Evolutionary conservation across 2,329 filamentous ascomycete genomes (phyloP), one percentile per base, ranked within the genome.

Genomic region (Zymoseptoria crescenta): DNA sequence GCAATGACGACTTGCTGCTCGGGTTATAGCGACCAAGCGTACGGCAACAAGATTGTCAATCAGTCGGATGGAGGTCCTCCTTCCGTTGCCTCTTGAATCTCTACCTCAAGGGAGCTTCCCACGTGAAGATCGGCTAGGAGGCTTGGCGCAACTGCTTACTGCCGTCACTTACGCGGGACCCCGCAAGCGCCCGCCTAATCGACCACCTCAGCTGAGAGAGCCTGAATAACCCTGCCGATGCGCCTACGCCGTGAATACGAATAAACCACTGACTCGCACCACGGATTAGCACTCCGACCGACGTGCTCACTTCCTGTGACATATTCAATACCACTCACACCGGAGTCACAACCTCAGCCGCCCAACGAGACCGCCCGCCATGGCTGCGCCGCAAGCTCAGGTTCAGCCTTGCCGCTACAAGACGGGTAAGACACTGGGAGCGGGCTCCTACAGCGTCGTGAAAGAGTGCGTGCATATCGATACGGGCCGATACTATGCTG

Each of bases 381-480:
- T 67, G 63, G 65, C 63, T 55, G 65, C 65, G 57, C 63, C 64
- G 56, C 68, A 70, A 64, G 66, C 72, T 24, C 87, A 91, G 74
- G 85, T 97, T 64, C 92, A 97, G 77, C 92, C 94, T 69, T 99
- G 93, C 75, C 86, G 92, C 67, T 99, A 99, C 82, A 99, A 97
- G 80, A 96, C 96, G 6, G 94, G 94, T 64, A 99, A 99, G 82
- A 97, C 94, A 24, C 80, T 99, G 58, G 94, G 94, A 64, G 92
- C 94, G 35, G 94, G 94, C 64, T 96, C 92, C 59, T 99, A 99
- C 77, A 96, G 92, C 45, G 94, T 97, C 54, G 94, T 99, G 64
- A 97, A 97, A 75, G 94, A 99, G 78, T 99, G 94, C 73, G 92
- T 97, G 28, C 94, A 99, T 74, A 97, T 97, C 70, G 93, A 97